Conservation (phyloP, 306 rosid species). For the Dalbergia cochinchinensis region DNA sequence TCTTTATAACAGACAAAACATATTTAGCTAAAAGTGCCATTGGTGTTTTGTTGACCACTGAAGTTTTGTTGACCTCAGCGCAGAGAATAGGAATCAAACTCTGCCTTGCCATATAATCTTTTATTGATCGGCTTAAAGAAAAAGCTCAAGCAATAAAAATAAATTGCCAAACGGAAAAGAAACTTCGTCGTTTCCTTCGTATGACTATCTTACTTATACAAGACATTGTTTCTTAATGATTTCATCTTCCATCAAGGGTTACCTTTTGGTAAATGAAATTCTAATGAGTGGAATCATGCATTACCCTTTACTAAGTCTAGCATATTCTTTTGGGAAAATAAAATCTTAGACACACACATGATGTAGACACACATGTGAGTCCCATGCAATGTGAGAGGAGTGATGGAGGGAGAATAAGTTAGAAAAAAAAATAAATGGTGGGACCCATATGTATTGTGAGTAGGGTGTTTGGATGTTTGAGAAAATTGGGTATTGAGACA, state of each 20-base stretch:
- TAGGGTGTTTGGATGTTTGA: too few relatives aligned
- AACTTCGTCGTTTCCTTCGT: background rate
- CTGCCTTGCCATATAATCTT: background rate
- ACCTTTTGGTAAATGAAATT: slow-evolving; percentile 34
- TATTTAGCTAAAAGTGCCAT: background rate
- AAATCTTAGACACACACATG: too few relatives aligned
- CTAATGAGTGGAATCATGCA: slow-evolving; percentile 46
- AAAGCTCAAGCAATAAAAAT: slow-evolving; percentile 23
- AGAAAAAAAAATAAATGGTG: too few relatives aligned
- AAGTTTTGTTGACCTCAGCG: slow-evolving; percentile 1
- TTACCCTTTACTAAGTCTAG: slow-evolving; percentile 21
- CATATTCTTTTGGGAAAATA: too few relatives aligned
- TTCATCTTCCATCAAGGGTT: slow-evolving; percentile 46
- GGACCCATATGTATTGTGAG: too few relatives aligned
- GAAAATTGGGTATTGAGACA: too few relatives aligned
- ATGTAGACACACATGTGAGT: too few relatives aligned
- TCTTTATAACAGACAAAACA: background rate
- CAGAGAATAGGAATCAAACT: slow-evolving; percentile 1
- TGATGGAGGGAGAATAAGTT: too few relatives aligned
- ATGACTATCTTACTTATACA: background rate
- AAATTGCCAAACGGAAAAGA: slow-evolving; percentile 21
- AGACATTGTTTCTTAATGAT: slow-evolving; percentile 30
- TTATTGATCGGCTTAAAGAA: too few relatives aligned
- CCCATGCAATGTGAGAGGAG: too few relatives aligned
- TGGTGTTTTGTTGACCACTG: background rate